A percentile compares a stretch with the other conserved stretches of the same genome.
Conservation (phyloP, 2,329 filamentous ascomycete genomes). For the Cladophialophora bantiana region DNA sequence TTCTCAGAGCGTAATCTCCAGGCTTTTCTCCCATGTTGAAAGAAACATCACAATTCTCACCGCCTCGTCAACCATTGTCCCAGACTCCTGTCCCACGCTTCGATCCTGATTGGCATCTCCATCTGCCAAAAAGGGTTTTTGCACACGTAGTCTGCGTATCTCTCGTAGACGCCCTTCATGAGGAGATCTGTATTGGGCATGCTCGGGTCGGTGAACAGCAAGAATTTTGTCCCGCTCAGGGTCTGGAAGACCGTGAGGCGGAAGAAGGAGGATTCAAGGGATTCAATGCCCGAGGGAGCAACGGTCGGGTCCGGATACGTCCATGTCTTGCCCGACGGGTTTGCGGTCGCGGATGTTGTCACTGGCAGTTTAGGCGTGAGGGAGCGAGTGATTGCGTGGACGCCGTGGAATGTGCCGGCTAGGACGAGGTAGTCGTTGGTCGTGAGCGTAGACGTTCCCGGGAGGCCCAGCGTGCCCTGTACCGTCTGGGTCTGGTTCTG, state of each 20-base stretch:
- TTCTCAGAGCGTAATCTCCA: background rate
- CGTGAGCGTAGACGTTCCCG: conserved; percentile 80
- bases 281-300: conserved; percentile 75
- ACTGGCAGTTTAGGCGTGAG: conserved; percentile 55
- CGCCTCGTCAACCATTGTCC: conserved; percentile 76
- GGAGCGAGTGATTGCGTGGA: conserved; percentile 69
- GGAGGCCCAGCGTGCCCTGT: conserved; percentile 38
- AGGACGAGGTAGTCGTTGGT: conserved; percentile 97
- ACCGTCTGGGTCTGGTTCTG: conserved; percentile 52
- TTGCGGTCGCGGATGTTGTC: conserved; percentile 44
- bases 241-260: conserved; percentile 96
- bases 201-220: conserved; percentile 90
- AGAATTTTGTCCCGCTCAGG: conserved; percentile 90
- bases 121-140: conserved; percentile 99
- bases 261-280: conserved; percentile 92
- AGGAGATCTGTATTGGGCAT: conserved; percentile 87
- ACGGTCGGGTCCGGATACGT: conserved; percentile 45
- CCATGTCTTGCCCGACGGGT: conserved; percentile 42
- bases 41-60: conserved; percentile 23
- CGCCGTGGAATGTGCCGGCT: conserved; percentile 94
- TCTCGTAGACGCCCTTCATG: conserved; percentile 85
- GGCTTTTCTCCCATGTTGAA: background rate
- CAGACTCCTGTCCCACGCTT: conserved; percentile 89
- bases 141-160: conserved; percentile 98
- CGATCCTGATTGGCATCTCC: conserved; percentile 96